A percentile compares a stretch with the other conserved stretches of the same genome.
Conservation (phyloP, 352 stramenopile species). For the Salisapilia sapeloensis region DNA sequence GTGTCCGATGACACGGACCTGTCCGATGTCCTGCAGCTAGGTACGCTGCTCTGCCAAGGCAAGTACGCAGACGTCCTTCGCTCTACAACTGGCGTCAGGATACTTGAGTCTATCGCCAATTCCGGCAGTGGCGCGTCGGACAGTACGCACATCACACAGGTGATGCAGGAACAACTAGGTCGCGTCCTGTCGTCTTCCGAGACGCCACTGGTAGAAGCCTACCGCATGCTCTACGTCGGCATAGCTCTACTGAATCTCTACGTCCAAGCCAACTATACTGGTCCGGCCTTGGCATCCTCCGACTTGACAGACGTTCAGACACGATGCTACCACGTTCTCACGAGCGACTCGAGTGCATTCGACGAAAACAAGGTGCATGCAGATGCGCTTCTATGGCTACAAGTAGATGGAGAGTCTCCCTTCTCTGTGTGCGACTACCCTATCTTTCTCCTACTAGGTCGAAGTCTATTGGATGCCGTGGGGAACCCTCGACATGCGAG, state of each 20-base stretch:
- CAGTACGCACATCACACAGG: slow-evolving; percentile 8
- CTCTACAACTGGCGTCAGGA: slow-evolving; percentile 10
- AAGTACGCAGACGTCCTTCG: slow-evolving; percentile 42
- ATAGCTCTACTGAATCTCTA: slow-evolving; percentile 60
- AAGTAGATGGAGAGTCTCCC: slow-evolving; percentile 62
- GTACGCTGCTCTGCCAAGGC: slow-evolving; percentile 34
- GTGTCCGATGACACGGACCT: slow-evolving; percentile 5
- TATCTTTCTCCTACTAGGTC: slow-evolving; percentile 40
- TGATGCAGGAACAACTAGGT: slow-evolving; percentile 19
- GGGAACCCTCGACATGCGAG: slow-evolving; percentile 39
- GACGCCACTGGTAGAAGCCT: slow-evolving; percentile 17
- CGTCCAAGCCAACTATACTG: slow-evolving; percentile 71
- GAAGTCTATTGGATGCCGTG: slow-evolving; percentile 43
- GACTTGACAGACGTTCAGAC: slow-evolving; percentile 27
- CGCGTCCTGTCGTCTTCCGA: slow-evolving; percentile 12
- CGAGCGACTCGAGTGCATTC: slow-evolving; percentile 5
- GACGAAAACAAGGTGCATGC: slow-evolving; percentile 26
- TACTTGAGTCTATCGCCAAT: slow-evolving; percentile 10
- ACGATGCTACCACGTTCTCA: slow-evolving; percentile 13
- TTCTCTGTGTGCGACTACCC: slow-evolving; percentile 70
- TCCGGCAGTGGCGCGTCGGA: slow-evolving; percentile 1
- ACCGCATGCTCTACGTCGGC: slow-evolving; percentile 40
- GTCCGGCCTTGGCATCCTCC: slow-evolving; percentile 40
- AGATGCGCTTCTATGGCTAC: slow-evolving; percentile 38
- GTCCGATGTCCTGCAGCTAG: slow-evolving; percentile 18